Evolutionary conservation across 306 rosid genomes (phyloP).

Genomic region (Fragaria ananassa): DNA sequence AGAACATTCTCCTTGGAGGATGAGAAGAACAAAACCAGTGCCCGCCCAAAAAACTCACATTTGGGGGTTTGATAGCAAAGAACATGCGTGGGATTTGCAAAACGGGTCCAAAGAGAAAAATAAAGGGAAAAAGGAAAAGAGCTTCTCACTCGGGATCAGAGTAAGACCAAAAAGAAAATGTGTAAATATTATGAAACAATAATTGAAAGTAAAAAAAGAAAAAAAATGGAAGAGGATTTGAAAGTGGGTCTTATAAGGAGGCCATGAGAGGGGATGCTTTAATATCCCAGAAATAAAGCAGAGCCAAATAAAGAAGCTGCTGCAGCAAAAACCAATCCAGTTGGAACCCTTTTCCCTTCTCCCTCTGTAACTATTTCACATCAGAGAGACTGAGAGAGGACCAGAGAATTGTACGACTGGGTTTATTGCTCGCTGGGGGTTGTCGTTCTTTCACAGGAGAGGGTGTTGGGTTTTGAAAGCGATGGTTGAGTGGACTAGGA

Average conservation of each 20-base stretch:
- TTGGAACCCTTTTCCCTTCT: background rate
- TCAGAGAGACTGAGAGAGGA: background rate
- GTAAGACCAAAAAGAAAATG: conserved; percentile 46
- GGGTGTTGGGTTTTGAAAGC: conserved; percentile 37
- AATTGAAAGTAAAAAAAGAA: conserved; percentile 41
- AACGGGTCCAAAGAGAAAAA: conserved; percentile 48
- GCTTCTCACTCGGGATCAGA: conserved; percentile 67
- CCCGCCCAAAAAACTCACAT: background rate
- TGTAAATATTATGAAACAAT: conserved; percentile 36
- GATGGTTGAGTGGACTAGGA: conserved; percentile 27
- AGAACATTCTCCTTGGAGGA: conserved; percentile 11
- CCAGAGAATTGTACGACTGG: background rate
- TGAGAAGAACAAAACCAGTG: background rate
- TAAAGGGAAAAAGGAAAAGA: conserved; percentile 38
- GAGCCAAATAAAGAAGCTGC: conserved; percentile 31
- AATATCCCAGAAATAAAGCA: conserved; percentile 23
- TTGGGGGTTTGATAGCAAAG: background rate
- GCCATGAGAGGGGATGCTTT: conserved; percentile 46
- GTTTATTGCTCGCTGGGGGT: background rate
- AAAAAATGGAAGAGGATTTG: conserved; percentile 40
- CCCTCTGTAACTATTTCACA: background rate
- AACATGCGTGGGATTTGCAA: conserved; percentile 11
- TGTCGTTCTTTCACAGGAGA: background rate
- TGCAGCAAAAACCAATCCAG: background rate
- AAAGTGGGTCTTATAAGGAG: conserved; percentile 31